Percentiles rank a stretch among this genome's conserved stretches.
phyloP scores from a whole-genome alignment of 106 monocot species.

The Allium sativum region DNA sequence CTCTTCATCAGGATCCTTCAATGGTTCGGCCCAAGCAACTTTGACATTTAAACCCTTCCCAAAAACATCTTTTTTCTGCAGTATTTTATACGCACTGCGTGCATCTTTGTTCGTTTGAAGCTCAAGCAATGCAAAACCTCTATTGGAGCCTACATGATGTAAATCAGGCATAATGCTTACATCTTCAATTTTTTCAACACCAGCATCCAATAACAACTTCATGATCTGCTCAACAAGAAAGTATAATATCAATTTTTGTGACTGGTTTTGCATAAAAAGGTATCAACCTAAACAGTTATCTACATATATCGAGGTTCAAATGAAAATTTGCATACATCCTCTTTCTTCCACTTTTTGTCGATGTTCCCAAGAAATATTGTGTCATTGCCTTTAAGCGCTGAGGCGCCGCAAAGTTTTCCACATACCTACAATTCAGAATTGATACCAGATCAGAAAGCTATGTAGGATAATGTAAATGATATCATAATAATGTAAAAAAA shows the following conservation, averaged over 20 bases:
- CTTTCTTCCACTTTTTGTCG: constrained; percentile 91
- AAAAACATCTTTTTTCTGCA: constrained; percentile 76
- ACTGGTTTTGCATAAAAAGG: too few relatives aligned
- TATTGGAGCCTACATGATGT: constrained; percentile 37
- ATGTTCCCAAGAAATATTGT: constrained; percentile 82
- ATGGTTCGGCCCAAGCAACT: constrained; percentile 81
- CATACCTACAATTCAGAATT: constrained; percentile 39
- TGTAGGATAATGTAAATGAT: too few relatives aligned
- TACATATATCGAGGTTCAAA: too few relatives aligned
- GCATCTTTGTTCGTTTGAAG: constrained; percentile 89
- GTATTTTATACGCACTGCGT: constrained; percentile 61
- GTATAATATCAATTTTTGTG: background rate
- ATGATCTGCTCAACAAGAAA: constrained; percentile 33
- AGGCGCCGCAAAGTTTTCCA: constrained; percentile 79
- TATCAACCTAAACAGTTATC: too few relatives aligned
- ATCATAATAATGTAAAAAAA: too few relatives aligned
- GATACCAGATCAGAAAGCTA: background rate
- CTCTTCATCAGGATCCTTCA: constrained; percentile 73
- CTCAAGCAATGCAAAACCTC: constrained; percentile 90
- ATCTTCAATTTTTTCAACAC: constrained; percentile 80
- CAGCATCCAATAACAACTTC: constrained; percentile 46
- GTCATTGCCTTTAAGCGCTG: constrained; percentile 75
- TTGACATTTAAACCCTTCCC: constrained; percentile 58
- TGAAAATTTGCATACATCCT: constrained; percentile 51
- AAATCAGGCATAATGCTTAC: constrained; percentile 58